A percentile compares a stretch with the other conserved stretches of the same genome.
phyloP scores from a whole-genome alignment of 1,284 basidiomycete species.

The Malassezia pachydermatis region DNA sequence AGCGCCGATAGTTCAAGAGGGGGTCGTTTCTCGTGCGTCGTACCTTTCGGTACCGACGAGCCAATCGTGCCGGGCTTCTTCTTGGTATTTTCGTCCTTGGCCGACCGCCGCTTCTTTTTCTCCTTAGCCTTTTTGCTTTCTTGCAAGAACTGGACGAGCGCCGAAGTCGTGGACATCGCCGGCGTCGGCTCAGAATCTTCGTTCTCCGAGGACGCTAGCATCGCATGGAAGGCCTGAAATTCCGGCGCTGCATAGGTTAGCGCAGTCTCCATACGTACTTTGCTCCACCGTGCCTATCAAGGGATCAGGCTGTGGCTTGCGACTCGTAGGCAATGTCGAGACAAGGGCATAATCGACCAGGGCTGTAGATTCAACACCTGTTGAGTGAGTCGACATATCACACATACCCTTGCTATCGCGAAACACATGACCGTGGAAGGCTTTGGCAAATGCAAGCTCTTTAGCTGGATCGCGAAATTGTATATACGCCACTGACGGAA shows the following conservation, averaged over 20 bases:
- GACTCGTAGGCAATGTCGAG: neutral
- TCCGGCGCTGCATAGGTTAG: constrained; percentile 4
- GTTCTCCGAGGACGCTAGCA: neutral
- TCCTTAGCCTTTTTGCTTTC: neutral
- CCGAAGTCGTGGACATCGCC: neutral
- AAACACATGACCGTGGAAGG: constrained; percentile 84
- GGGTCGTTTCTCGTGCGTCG: neutral
- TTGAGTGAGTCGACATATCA: too few relatives aligned
- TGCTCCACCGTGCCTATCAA: constrained; percentile 7
- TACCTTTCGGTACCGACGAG: neutral
- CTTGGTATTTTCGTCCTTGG: neutral
- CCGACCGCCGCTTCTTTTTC: neutral
- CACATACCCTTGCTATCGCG: constrained; percentile 84
- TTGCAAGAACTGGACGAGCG: constrained; percentile 8
- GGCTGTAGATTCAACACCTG: constrained; percentile 48
- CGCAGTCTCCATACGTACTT: constrained; percentile 4
- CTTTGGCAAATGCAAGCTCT: constrained; percentile 66
- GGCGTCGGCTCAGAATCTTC: neutral
- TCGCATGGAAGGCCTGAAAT: constrained; percentile 8
- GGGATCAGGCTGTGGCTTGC: neutral
- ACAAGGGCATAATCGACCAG: constrained; percentile 6
- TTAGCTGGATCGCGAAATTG: constrained; percentile 67
- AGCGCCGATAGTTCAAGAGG: too few relatives aligned
- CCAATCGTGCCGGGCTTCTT: neutral
- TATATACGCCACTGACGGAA: constrained; percentile 61